Evolutionary conservation across 148 eudicot species (phyloP), one percentile per base, ranked within the genome.

Genomic region (Camellia japonica): DNA sequence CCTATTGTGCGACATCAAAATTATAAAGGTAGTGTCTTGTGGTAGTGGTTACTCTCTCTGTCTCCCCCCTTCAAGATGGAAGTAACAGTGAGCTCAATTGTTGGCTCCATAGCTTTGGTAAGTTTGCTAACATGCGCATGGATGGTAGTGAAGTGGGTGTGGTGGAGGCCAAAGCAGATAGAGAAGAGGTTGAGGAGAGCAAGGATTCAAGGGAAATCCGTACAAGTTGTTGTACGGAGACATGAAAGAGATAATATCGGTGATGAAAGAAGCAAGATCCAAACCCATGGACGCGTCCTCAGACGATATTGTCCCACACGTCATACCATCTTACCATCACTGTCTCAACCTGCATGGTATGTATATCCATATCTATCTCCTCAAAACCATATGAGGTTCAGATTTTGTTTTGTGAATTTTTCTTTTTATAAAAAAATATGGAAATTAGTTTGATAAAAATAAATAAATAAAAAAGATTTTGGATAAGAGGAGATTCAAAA

Each of bases 121-220:
- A 49, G 13, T 47, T 23, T 72, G 2, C 59, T 72, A 52, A 46
- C 38, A 7, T 72, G 58, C 51, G 58, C 18, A 51, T 72, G 75
- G 75, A 72, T n/a, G 43, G 41, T 72, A 0, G 15, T 85, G 73
- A 75, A 79, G 5, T 79, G 82, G 70, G 16, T 82, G 5, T 84
- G 84, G 84, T 64, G 78, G 18, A 81, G 73, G 49, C 87, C 84
- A 42, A 81, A 67, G 82, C 75, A 55, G 56, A 73, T 82, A 23
- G 87, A 85, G 71, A 85, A 18, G 78, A 42, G 46, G 8, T 61
- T 82, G 16, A 81, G n/a, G 84, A 79, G 49, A 76, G 73, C 87
- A 85, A 75, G 87, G 87, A 46, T 67, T 82, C 16, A 69, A 76
- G 16, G 87, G 84, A 5, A 82, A 81, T 68, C 58, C 87, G 5